Evolutionary conservation across 768 basidiomycete species (phyloP).

Genomic region (Trametes gibbosa): DNA sequence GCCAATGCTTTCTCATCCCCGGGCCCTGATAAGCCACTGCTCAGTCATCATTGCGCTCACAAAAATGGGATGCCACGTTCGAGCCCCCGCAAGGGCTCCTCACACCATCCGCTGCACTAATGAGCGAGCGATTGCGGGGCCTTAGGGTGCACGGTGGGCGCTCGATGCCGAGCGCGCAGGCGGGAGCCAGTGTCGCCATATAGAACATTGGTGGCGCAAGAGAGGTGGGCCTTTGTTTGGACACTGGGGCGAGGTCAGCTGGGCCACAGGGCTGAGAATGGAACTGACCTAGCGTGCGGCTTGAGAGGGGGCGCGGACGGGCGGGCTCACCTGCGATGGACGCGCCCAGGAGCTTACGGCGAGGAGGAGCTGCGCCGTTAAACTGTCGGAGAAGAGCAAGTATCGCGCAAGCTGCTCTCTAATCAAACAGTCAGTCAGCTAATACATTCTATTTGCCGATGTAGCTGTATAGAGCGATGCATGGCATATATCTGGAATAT

Average conservation of each 20-base stretch:
- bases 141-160: background rate
- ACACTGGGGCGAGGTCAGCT: background rate
- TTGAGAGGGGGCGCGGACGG: background rate
- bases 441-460: no score
- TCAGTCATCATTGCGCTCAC: conserved; percentile 6
- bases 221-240: background rate
- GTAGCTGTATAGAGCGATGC: no score
- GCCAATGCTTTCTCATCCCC: conserved; percentile 10
- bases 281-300: background rate
- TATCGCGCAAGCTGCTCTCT: no score
- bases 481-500: no score
- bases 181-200: conserved; percentile 5
- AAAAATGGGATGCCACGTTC: background rate
- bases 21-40: background rate
- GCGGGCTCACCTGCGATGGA: background rate
- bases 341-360: no score
- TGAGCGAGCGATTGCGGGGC: conserved; percentile 7
- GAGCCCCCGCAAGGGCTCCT: background rate
- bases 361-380: no score
- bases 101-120: conserved; percentile 4
- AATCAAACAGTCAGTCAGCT: no score
- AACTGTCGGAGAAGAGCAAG: no score
- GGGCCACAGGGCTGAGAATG: background rate
- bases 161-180: background rate
- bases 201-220: conserved; percentile 6